phyloP scores from a whole-genome alignment of 208 protist genomes.

The Trypanosoma lewisi region DNA sequence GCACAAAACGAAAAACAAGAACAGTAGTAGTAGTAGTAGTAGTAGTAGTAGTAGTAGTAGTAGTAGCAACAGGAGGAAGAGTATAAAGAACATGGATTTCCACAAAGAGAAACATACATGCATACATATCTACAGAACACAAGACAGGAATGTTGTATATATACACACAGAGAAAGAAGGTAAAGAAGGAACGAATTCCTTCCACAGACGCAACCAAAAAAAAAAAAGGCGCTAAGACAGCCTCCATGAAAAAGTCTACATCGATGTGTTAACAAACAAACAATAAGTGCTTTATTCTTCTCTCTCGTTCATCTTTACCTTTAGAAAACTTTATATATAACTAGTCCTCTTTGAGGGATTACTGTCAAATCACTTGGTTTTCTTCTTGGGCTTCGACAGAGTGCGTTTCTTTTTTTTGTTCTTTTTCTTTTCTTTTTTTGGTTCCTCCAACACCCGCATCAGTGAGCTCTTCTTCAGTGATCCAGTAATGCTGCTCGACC shows the following conservation, averaged over 20 bases:
- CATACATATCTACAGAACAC: too few relatives aligned
- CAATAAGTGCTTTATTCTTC: neutral
- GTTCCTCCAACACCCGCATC: neutral
- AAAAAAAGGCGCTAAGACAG: too few relatives aligned
- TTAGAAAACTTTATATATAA: too few relatives aligned
- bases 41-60: too few relatives aligned
- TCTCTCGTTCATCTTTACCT: neutral
- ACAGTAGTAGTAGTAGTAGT: constrained; percentile 18
- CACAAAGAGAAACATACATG: too few relatives aligned
- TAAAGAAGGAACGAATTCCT: constrained; percentile 7
- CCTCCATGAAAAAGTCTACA: constrained; percentile 16
- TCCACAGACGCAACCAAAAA: too few relatives aligned
- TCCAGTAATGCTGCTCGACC: neutral
- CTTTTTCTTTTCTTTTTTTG: constrained; percentile 3
- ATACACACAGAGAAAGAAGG: constrained; percentile 17
- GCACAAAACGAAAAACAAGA: neutral
- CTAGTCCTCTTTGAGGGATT: too few relatives aligned
- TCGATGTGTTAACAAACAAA: constrained; percentile 19
- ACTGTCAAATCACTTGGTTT: neutral
- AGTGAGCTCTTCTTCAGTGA: neutral
- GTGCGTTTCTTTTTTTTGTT: neutral
- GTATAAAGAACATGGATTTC: too few relatives aligned
- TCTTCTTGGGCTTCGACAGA: neutral
- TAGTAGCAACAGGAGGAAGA: too few relatives aligned
- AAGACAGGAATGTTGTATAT: neutral